Evolutionary conservation across 164 flowering plant species (phyloP).

Genomic region (Stephania japonica): DNA sequence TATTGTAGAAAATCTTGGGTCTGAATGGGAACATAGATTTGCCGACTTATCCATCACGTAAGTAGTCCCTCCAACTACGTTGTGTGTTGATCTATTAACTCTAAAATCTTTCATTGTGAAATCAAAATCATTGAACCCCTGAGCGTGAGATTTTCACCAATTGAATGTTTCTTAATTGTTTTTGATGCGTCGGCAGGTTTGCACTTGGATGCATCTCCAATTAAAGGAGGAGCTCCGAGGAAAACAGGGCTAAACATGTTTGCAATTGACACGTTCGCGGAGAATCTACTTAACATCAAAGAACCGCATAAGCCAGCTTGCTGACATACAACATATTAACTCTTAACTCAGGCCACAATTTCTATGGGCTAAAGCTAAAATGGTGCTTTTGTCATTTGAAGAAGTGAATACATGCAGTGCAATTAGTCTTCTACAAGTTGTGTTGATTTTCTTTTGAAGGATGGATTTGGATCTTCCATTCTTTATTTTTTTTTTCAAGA

Average conservation of each 20-base stretch:
- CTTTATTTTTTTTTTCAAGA: not conserved
- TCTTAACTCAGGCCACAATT: not conserved
- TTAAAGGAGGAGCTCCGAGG: slow-evolving; percentile 91
- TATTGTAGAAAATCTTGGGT: slow-evolving; percentile 60
- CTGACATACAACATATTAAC: not conserved
- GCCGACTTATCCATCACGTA: slow-evolving; percentile 33
- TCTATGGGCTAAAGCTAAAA: not conserved
- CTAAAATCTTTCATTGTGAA: not conserved
- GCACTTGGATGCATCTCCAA: slow-evolving; percentile 57
- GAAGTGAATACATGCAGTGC: not conserved
- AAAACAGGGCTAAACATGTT: slow-evolving; percentile 66
- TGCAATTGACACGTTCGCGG: slow-evolving; percentile 33
- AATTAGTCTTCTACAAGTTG: not conserved
- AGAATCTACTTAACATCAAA: slow-evolving; percentile 15
- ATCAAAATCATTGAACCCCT: not conserved
- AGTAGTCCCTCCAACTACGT: slow-evolving; percentile 8
- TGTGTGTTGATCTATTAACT: not conserved
- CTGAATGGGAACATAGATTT: slow-evolving; percentile 29
- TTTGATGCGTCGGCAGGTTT: slow-evolving; percentile 35
- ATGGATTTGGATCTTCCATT: not conserved
- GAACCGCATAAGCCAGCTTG: not conserved
- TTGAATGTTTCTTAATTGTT: not conserved
- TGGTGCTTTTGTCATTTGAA: not conserved
- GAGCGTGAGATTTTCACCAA: not conserved
- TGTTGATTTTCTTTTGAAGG: not conserved